Base-by-base conservation (phyloP, 1,139 yeast species). In the Lodderomyces metapsilosis region DNA sequence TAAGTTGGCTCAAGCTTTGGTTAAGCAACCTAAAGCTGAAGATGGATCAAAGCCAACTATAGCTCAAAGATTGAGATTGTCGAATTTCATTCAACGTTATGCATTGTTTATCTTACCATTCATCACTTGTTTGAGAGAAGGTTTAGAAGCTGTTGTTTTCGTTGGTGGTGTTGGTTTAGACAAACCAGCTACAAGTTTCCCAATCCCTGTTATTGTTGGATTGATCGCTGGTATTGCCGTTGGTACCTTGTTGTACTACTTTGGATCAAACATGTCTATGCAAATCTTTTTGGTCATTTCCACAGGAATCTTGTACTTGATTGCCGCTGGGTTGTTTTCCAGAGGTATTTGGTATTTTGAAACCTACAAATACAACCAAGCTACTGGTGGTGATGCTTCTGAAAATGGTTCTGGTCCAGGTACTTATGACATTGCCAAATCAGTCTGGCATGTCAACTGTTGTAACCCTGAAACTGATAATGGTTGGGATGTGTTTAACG, bases 391-490 rank as follows among this genome's bases (percentile, higher is more conserved):
- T 66, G 96, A 88, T 66, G 94, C 95, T 31, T 73, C 92, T 33
- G 97, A 89, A 67, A 69, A 74, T 52, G 96, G 97, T 52, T 78
- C 87, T 40, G 97, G 97, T 52, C 91, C 95, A 38, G 97, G 97
- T 57, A 82, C 96, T 34, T 89, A 89, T 62, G 84, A 89, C 62
- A 79, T 88, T 52, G 56, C 71, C 43, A 74, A 77, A 56, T 67
- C 88, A 7, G 96, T 89, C 13, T 89, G 95, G 88, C 97, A 89
- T 63, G 91, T 89, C 48, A 88, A 89, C 72, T 89, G 96, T 68
- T 89, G 96, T 69, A 88, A 88, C 66, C 95, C 95, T 28, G 87
- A 83, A 64, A 73, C 74, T 38, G 95, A 88, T 60, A 83, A 87
- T 47, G 94, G 94, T 68, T 89, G 96, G 96, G 94, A 86, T 78